A percentile compares a stretch with the other conserved stretches of the same genome.
phyloP scores from a whole-genome alignment of 805 yeast genomes.

The Kodamaea neixiangensis region DNA sequence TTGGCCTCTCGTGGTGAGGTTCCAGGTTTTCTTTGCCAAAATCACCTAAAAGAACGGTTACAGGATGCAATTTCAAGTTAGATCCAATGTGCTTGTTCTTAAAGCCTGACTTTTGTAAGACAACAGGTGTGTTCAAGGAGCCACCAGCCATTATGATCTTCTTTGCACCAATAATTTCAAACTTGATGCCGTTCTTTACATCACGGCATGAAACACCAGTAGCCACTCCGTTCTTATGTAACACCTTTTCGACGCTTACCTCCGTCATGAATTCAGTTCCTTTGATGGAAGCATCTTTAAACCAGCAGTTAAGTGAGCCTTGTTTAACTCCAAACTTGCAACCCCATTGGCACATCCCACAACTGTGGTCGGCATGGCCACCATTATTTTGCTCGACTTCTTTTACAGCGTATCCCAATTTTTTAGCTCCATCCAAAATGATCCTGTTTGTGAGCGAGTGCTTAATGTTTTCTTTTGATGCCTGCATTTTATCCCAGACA shows the following conservation, averaged over 20 bases:
- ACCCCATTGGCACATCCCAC: conserved; percentile 52
- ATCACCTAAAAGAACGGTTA: conserved; percentile 40
- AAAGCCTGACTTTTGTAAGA: conserved; percentile 51
- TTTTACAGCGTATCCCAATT: conserved; percentile 45
- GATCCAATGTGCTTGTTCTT: conserved; percentile 51
- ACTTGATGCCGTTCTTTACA: conserved; percentile 27
- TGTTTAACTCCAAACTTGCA: conserved; percentile 53
- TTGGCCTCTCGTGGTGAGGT: conserved; percentile 42
- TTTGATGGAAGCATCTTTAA: conserved; percentile 45
- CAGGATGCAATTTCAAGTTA: conserved; percentile 57
- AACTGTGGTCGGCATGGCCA: conserved; percentile 41
- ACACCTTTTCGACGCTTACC: conserved; percentile 40
- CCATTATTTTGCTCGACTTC: conserved; percentile 51
- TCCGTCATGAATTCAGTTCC: conserved; percentile 51
- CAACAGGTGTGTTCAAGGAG: conserved; percentile 50
- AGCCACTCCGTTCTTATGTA: conserved; percentile 45
- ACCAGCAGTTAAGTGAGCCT: conserved; percentile 53
- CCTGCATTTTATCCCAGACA: conserved; percentile 53
- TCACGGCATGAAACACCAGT: conserved; percentile 44
- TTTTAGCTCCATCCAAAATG: conserved; percentile 45
- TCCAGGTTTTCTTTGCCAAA: conserved; percentile 36
- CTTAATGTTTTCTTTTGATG: conserved; percentile 32
- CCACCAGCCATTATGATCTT: conserved; percentile 50
- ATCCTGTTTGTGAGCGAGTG: conserved; percentile 49
- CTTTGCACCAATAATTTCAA: conserved; percentile 47